Base-by-base conservation (phyloP, 805 yeast species). In the Kuraishia hungarica region DNA sequence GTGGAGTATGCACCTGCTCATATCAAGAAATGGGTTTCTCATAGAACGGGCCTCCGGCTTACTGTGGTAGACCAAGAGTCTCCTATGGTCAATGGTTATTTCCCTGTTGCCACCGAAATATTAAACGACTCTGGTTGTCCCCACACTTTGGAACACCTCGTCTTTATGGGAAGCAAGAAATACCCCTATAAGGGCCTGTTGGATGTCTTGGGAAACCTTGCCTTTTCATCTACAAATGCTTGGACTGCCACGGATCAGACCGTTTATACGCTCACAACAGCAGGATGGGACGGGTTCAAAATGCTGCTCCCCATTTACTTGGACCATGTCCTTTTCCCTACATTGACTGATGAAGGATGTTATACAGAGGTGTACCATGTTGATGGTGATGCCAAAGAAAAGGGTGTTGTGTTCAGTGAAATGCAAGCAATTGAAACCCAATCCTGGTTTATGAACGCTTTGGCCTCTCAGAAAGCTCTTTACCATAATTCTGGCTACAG, bases 221-320 rank as follows among this genome's bases (percentile, higher is more conserved):
- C 90, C 58, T 87, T 86, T 69, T 87, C 97, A 1, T 77, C 83
- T 4, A 94, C 98, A 0, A 94, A 94, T 65, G 99, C 99, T 0
- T 92, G 97, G 97, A 94, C 99, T 0, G 90, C 87, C 0, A 89
- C 94, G 3, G 98, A 94, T 70, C 96, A 89, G 66, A 94, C 99
- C 0, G 97, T 91, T 1, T 94, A 94, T 63, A 90, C 97, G 1
- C 74, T 94, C 55, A 80, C 87, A 8, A 84, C 96, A 46, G 98
- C 98, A 0, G 98, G 98, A 10, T 92, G 97, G 97, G 89, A 89
- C 55, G 98, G 97, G 1, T 94, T 94, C 71, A 81, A 80, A 52
- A 78, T 84, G 58, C 72, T 94, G 28, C 77, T 94, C 29, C 98
- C 99, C 0, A 85, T 91, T 2, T 94, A 93, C 67, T 70, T 94